phyloP scores from a whole-genome alignment of 441 rosid species.

The Croton laevigatus region DNA sequence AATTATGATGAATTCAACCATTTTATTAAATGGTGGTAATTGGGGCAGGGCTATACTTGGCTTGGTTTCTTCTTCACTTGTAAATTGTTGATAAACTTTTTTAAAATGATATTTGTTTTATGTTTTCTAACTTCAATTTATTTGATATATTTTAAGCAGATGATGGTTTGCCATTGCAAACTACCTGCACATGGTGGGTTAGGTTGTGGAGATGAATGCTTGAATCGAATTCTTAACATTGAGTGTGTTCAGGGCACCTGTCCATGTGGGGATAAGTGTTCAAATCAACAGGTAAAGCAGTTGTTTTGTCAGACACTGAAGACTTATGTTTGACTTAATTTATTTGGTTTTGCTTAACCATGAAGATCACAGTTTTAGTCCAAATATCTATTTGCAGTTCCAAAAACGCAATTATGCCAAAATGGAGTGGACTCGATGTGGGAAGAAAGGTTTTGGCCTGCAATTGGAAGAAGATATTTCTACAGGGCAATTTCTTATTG shows the following conservation, averaged over 20 bases:
- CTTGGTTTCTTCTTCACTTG: background rate
- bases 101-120: background rate
- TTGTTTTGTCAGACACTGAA: constrained; percentile 18
- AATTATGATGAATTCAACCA: constrained; percentile 2
- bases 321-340: background rate
- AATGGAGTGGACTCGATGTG: constrained; percentile 74
- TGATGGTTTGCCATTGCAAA: constrained; percentile 95
- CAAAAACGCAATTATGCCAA: constrained; percentile 77
- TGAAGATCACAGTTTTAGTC: constrained; percentile 12
- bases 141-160: constrained; percentile 40
- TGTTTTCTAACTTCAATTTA: background rate
- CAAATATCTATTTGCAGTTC: constrained; percentile 59
- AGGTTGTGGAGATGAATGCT: constrained; percentile 95
- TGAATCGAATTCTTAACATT: constrained; percentile 93
- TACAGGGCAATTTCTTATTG: constrained; percentile 82
- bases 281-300: constrained; percentile 79
- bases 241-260: constrained; percentile 95
- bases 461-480: constrained; percentile 66
- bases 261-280: constrained; percentile 82
- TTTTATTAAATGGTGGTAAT: constrained; percentile 1
- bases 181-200: constrained; percentile 50
- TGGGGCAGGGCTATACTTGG: background rate
- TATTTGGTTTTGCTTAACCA: constrained; percentile 2
- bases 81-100: constrained; percentile 13
- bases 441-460: constrained; percentile 97